These are phyloP conservation scores for Magnolia kwangsiensis DNA, from an alignment of 164 flowering plant genomes.

Conservation along the genomic window DNA sequence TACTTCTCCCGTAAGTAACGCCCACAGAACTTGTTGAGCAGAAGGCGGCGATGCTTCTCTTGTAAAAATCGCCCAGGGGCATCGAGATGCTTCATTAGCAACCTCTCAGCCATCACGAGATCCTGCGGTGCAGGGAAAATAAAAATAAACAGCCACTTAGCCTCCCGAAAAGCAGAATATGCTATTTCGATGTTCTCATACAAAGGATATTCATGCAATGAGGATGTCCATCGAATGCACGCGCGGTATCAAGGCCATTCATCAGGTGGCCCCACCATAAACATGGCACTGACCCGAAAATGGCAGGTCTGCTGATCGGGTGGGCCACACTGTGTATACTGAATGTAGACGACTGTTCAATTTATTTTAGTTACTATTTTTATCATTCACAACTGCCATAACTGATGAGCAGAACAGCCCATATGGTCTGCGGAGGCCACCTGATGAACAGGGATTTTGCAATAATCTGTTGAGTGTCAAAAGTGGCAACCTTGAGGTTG, in stretches of 20 bases:
- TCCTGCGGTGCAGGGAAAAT: conserved; percentile 42
- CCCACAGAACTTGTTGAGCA: conserved; percentile 95
- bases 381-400: neutral
- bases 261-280: neutral
- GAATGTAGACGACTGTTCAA: neutral
- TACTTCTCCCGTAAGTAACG: conserved; percentile 74
- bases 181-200: neutral
- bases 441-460: too few species aligned
- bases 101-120: conserved; percentile 89
- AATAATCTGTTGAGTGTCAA: too few species aligned
- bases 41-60: conserved; percentile 78
- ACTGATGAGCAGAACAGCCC: too few species aligned
- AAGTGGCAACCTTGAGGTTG: neutral
- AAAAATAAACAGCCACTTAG: neutral
- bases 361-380: neutral
- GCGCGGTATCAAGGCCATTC: neutral
- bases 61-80: conserved; percentile 92
- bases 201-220: neutral
- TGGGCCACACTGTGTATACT: neutral
- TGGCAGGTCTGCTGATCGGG: neutral
- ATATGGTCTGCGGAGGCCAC: too few species aligned
- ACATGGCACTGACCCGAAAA: neutral
- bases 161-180: neutral
- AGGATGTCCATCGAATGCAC: neutral
- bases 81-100: conserved; percentile 96